phyloP scores from a whole-genome alignment of 2,329 filamentous ascomycete genomes.

The Beauveria sp. region DNA sequence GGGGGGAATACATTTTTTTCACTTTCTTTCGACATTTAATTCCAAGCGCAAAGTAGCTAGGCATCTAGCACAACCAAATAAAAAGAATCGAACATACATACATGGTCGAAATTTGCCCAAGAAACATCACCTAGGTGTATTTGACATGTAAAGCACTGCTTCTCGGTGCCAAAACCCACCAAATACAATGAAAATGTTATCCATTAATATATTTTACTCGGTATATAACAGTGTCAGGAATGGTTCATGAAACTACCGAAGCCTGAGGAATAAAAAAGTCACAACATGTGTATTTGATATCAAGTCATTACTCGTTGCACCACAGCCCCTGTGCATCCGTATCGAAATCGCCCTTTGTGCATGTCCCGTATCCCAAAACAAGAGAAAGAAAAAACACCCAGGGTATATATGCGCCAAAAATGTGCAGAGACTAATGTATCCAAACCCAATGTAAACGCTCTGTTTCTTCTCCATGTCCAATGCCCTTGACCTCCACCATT shows the following conservation, averaged over 20 bases:
- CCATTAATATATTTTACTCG: too few species aligned
- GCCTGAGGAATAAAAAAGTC: too few species aligned
- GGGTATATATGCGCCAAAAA: constrained; percentile 9
- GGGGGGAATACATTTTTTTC: constrained; percentile 3
- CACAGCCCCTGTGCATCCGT: background rate
- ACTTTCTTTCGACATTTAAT: background rate
- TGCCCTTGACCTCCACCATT: background rate
- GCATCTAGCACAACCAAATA: background rate
- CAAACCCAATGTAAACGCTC: constrained; percentile 1
- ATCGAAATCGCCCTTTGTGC: background rate
- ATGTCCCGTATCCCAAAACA: background rate
- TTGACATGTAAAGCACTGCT: too few species aligned
- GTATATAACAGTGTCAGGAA: too few species aligned
- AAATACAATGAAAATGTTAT: background rate
- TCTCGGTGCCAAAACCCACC: background rate
- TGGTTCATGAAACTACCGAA: too few species aligned
- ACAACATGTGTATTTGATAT: background rate
- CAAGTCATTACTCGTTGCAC: background rate
- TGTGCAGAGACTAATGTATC: background rate
- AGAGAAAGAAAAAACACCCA: background rate
- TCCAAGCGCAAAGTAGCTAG: constrained; percentile 4
- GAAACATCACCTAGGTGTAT: too few species aligned
- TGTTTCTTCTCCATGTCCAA: background rate
- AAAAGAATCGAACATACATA: background rate
- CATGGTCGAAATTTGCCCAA: background rate